These are phyloP conservation scores for Podaxis rugospora DNA, from an alignment of 768 basidiomycete species.

Conservation along the genomic window DNA sequence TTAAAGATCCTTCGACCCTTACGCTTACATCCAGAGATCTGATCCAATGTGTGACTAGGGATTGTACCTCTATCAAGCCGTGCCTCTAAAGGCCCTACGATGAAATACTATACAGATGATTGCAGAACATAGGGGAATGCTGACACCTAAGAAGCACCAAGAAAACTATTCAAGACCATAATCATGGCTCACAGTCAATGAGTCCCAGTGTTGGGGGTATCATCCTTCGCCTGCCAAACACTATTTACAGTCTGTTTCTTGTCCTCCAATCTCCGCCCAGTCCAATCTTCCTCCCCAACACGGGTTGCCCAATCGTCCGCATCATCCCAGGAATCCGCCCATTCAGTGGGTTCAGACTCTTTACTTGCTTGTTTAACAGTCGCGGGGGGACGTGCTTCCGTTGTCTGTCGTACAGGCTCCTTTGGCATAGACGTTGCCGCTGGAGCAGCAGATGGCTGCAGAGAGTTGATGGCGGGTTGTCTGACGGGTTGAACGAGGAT, in stretches of 20 bases:
- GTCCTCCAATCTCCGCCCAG: conserved; percentile 32
- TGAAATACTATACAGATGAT: conserved; percentile 1
- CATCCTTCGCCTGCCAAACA: neutral
- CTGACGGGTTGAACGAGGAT: conserved; percentile 29
- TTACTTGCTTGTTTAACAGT: neutral
- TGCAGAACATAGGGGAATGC: neutral
- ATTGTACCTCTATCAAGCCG: neutral
- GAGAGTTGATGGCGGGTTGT: conserved; percentile 32
- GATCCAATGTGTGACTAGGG: neutral
- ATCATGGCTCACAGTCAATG: neutral
- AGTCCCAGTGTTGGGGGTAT: neutral
- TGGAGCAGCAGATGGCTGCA: conserved; percentile 16
- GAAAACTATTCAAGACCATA: neutral
- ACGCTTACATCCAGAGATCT: neutral
- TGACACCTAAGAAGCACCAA: neutral
- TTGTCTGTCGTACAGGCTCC: conserved; percentile 10
- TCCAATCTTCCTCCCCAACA: conserved; percentile 45
- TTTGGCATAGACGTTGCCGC: conserved; percentile 8
- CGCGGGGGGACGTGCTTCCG: conserved; percentile 1
- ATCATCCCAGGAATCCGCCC: conserved; percentile 53
- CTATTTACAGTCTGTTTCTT: conserved; percentile 27
- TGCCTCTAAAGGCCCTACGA: neutral
- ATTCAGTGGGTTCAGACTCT: conserved; percentile 21
- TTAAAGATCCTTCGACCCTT: neutral
- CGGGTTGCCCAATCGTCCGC: conserved; percentile 48